These are phyloP conservation scores for Diaporthe sp. DNA, from an alignment of 2,329 filamentous ascomycete species.

Conservation along the genomic window DNA sequence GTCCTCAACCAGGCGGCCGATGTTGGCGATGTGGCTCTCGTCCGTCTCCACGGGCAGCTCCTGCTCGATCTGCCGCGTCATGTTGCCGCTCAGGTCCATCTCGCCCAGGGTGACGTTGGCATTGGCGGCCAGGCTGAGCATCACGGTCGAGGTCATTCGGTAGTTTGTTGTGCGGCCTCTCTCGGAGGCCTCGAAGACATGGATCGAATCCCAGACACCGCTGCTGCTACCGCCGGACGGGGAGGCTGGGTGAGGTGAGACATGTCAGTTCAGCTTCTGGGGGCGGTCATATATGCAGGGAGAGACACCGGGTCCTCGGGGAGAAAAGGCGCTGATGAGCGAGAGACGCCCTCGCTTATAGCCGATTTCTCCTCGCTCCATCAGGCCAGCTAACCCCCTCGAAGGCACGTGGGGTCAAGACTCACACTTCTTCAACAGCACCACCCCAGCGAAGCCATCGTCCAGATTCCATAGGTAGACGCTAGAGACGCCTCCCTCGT, in stretches of 20 bases:
- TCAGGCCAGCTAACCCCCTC: not conserved
- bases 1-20: slow-evolving; percentile 94
- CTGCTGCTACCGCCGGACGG: slow-evolving; percentile 72
- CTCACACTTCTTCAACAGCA: slow-evolving; percentile 93
- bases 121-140: slow-evolving; percentile 82
- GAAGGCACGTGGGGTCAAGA: slow-evolving; percentile 40
- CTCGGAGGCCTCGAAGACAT: slow-evolving; percentile 97
- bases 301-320: slow-evolving; percentile 2
- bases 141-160: slow-evolving; percentile 97
- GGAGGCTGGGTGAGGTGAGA: slow-evolving; percentile 64
- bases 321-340: not conserved
- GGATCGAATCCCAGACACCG: slow-evolving; percentile 97
- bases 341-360: slow-evolving; percentile 33
- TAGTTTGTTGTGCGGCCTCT: slow-evolving; percentile 93
- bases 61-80: slow-evolving; percentile 96
- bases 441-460: slow-evolving; percentile 96
- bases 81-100: slow-evolving; percentile 95
- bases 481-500: slow-evolving; percentile 94
- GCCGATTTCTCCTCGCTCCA: not conserved
- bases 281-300: slow-evolving; percentile 8
- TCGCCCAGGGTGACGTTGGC: slow-evolving; percentile 73
- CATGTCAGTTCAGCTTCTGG: slow-evolving; percentile 2
- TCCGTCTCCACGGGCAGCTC: slow-evolving; percentile 92
- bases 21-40: slow-evolving; percentile 94
- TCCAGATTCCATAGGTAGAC: slow-evolving; percentile 99